phyloP scores from a whole-genome alignment of 1,284 basidiomycete genomes.

The Malassezia dermatis region DNA sequence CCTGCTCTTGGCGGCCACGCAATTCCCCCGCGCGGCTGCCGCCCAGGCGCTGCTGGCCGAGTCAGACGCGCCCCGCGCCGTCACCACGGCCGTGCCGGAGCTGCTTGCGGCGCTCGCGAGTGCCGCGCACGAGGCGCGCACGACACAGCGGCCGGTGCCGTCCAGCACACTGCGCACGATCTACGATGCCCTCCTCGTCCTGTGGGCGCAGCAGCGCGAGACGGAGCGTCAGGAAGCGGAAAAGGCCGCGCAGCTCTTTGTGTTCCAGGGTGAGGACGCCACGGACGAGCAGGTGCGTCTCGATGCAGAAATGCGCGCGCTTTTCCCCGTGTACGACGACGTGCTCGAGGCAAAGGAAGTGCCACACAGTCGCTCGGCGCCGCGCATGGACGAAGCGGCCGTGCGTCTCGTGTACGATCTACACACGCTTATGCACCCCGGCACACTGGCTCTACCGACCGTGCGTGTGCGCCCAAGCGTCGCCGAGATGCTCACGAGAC shows the following conservation, averaged over 20 bases:
- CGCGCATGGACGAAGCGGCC: neutral
- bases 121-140: constrained; percentile 51
- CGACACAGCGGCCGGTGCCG: constrained; percentile 6
- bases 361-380: neutral
- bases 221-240: constrained; percentile 60
- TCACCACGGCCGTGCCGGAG: constrained; percentile 9
- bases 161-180: constrained; percentile 25
- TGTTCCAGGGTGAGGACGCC: constrained; percentile 57
- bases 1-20: neutral
- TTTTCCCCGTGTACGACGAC: constrained; percentile 74
- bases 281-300: constrained; percentile 60
- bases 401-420: constrained; percentile 19
- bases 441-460: neutral
- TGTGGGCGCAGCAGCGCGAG: constrained; percentile 74
- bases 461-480: neutral
- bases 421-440: constrained; percentile 27
- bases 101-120: constrained; percentile 50
- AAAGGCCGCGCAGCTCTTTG: constrained; percentile 68
- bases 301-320: constrained; percentile 64
- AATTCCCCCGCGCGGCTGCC: constrained; percentile 3
- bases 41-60: neutral
- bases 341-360: constrained; percentile 44
- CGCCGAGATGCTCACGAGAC: neutral
- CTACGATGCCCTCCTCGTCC: constrained; percentile 64
- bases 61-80: neutral